Evolutionary conservation across 129 eudicot genomes (phyloP).

Genomic region (Centrapalus pauciflorus): DNA sequence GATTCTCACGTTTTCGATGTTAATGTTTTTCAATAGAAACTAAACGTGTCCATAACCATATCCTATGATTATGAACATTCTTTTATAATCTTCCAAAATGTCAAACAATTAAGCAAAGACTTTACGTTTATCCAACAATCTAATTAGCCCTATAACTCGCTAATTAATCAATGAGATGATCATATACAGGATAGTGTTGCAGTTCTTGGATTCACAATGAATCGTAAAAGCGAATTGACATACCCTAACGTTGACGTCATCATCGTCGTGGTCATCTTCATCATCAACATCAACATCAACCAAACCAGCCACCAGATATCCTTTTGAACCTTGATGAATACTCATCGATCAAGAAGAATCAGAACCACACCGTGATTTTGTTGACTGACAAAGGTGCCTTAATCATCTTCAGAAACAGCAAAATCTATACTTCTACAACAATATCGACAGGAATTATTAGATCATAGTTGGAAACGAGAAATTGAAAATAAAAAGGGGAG

Average conservation of each 20-base stretch:
- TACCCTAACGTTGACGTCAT: conserved; percentile 15
- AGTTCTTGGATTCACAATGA: conserved; percentile 8
- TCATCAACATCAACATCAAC: neutral
- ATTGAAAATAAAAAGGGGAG: neutral
- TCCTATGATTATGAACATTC: neutral
- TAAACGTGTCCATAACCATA: neutral
- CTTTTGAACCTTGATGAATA: conserved; percentile 1
- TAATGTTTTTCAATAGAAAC: neutral
- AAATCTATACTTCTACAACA: conserved; percentile 23
- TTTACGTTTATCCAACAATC: neutral
- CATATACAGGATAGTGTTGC: conserved; percentile 1
- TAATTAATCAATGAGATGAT: neutral
- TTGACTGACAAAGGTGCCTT: conserved; percentile 1
- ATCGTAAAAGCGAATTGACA: conserved; percentile 13
- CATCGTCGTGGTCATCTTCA: conserved; percentile 2
- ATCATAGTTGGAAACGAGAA: neutral
- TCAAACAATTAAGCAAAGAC: neutral
- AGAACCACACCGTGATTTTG: neutral
- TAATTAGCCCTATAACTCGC: conserved; percentile 15
- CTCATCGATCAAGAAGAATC: too few relatives aligned
- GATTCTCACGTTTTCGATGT: neutral
- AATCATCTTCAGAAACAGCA: conserved; percentile 24
- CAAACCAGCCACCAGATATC: conserved; percentile 9
- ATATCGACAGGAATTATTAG: neutral
- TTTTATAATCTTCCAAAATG: neutral